A percentile compares a stretch with the other conserved stretches of the same genome.
Conservation (phyloP, 1,284 basidiomycete species). For the Agaricales sp. region DNA sequence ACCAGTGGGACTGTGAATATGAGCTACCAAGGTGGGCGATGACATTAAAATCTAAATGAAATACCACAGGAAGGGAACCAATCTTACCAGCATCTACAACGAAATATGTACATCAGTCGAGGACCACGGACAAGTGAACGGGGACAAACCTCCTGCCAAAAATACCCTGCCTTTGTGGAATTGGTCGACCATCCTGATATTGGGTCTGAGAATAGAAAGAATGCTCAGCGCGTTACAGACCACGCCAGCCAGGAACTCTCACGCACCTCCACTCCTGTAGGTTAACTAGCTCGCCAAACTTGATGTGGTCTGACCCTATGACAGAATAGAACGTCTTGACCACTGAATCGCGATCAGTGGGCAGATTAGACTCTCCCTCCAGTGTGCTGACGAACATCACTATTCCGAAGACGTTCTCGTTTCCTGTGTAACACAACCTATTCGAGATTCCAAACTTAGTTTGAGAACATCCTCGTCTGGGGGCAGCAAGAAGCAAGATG, state of each 20-base stretch:
- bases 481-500: too few species aligned
- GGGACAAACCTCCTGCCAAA: slow-evolving; percentile 20
- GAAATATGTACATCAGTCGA: neutral
- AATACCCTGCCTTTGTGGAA: slow-evolving; percentile 17
- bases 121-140: too few species aligned
- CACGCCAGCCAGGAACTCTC: slow-evolving; percentile 10
- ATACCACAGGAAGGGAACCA: slow-evolving; percentile 22
- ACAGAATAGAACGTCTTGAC: slow-evolving; percentile 20
- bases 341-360: slow-evolving; percentile 19
- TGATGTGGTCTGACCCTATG: slow-evolving; percentile 20
- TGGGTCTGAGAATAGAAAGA: slow-evolving; percentile 10
- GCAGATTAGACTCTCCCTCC: neutral
- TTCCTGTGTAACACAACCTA: neutral
- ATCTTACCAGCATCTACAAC: neutral
- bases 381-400: neutral
- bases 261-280: slow-evolving; percentile 17
- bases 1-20: slow-evolving; percentile 35
- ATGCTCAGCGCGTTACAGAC: neutral
- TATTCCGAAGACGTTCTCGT: neutral
- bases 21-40: too few species aligned
- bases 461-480: too few species aligned
- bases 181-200: slow-evolving; percentile 15
- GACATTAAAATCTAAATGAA: too few species aligned
- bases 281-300: slow-evolving; percentile 17
- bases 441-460: too few species aligned